Evolutionary conservation across 148 eudicot species (phyloP).

Genomic region (Beta vulgaris): DNA sequence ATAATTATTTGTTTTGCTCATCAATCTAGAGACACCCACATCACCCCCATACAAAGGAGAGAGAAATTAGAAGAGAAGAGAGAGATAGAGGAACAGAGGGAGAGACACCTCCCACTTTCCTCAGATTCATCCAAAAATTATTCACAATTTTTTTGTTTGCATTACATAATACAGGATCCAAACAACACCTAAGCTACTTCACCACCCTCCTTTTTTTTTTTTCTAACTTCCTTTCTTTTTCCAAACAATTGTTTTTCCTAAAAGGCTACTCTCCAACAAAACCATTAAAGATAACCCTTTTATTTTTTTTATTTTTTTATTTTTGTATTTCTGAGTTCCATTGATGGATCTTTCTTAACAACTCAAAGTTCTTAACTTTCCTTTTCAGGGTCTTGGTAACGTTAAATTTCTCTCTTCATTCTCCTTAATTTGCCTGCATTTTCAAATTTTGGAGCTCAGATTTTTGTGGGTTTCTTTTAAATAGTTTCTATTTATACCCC

Average conservation of each 20-base stretch:
- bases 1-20: no score
- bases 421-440: constrained; percentile 18
- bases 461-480: constrained; percentile 20
- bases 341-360: constrained; percentile 32
- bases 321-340: constrained; percentile 21
- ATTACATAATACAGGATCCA: constrained; percentile 2
- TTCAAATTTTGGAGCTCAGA: constrained; percentile 6
- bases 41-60: background rate
- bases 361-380: constrained; percentile 17
- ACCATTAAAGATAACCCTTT: constrained; percentile 10
- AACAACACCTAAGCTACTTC: constrained; percentile 10
- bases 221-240: background rate
- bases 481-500: background rate
- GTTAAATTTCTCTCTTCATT: constrained; percentile 10
- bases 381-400: constrained; percentile 28
- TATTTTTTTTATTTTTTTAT: background rate
- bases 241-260: constrained; percentile 9
- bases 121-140: constrained; percentile 18
- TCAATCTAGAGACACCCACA: background rate
- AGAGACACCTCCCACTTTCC: constrained; percentile 22
- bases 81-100: background rate
- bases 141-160: background rate
- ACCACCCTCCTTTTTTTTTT: background rate
- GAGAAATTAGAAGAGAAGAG: background rate
- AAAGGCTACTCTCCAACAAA: constrained; percentile 25